These are phyloP conservation scores for Penicillium sp. DNA, from an alignment of 2,329 filamentous ascomycete genomes.

Conservation along the genomic window DNA sequence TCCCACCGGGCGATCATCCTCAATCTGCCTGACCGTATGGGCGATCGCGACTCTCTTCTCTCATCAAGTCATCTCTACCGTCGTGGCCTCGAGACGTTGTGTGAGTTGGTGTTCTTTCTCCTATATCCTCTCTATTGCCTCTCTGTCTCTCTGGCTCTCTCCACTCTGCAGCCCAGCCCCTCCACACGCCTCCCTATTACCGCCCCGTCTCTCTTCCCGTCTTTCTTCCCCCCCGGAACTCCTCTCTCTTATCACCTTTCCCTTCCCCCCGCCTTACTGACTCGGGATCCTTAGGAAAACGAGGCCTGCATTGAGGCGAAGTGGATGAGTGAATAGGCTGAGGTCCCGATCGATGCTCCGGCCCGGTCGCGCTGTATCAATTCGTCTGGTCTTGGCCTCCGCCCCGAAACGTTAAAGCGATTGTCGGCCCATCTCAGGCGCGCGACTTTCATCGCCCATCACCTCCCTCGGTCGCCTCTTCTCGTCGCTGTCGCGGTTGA, in stretches of 20 bases:
- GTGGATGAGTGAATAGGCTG: slow-evolving; percentile 29
- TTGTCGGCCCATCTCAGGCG: slow-evolving; percentile 35
- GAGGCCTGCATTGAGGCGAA: slow-evolving; percentile 30
- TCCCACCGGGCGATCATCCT: slow-evolving; percentile 29
- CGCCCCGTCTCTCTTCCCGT: slow-evolving; percentile 20
- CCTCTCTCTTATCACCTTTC: slow-evolving; percentile 18
- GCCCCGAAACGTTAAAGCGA: slow-evolving; percentile 41
- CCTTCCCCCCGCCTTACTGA: slow-evolving; percentile 13
- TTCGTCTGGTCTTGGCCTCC: slow-evolving; percentile 42
- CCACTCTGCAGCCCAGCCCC: slow-evolving; percentile 33
- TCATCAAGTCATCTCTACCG: slow-evolving; percentile 11
- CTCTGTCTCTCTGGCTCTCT: neutral
- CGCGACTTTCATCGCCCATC: slow-evolving; percentile 22
- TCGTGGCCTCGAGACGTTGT: slow-evolving; percentile 4
- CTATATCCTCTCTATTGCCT: slow-evolving; percentile 6
- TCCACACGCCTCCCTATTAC: slow-evolving; percentile 39
- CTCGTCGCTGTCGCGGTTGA: slow-evolving; percentile 22
- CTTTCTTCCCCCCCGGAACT: slow-evolving; percentile 16
- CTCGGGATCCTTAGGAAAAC: slow-evolving; percentile 9
- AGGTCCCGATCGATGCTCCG: slow-evolving; percentile 39
- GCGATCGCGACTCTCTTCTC: slow-evolving; percentile 22
- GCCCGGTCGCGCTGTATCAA: slow-evolving; percentile 32
- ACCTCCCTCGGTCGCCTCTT: slow-evolving; percentile 11
- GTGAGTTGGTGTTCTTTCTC: slow-evolving; percentile 3
- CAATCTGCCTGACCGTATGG: slow-evolving; percentile 25